A percentile compares a stretch with the other conserved stretches of the same genome.
These are phyloP conservation scores for Helotiales sp. DNA, from an alignment of 2,329 filamentous ascomycete genomes.

Conservation along the genomic window DNA sequence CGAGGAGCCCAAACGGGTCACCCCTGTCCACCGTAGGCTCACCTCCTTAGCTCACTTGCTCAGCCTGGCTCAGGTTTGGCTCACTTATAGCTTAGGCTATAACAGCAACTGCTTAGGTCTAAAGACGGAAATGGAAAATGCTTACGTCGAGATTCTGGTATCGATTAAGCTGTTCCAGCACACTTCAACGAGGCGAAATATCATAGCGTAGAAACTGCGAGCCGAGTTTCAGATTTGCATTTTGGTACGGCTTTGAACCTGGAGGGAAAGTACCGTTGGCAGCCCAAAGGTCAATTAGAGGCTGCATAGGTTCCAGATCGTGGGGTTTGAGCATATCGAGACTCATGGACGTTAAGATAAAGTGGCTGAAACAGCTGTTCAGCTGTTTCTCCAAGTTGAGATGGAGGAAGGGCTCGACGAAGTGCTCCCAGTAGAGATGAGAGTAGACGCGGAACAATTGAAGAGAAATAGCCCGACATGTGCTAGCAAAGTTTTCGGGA, in stretches of 20 bases:
- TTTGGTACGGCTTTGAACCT: constrained; percentile 67
- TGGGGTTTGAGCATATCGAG: constrained; percentile 83
- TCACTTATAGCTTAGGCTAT: not conserved
- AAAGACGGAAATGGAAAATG: not conserved
- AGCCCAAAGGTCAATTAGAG: constrained; percentile 87
- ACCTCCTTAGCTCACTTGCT: not conserved
- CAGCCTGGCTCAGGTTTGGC: not conserved
- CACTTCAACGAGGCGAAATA: too few species aligned
- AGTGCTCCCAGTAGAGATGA: constrained; percentile 97
- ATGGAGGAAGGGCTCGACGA: constrained; percentile 79
- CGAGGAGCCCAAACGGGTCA: not conserved
- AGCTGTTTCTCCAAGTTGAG: constrained; percentile 78
- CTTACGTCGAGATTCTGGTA: too few species aligned
- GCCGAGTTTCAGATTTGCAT: too few species aligned
- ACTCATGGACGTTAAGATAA: constrained; percentile 76
- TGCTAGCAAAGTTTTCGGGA: constrained; percentile 82
- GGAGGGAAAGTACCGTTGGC: constrained; percentile 84
- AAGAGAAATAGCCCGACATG: constrained; percentile 91
- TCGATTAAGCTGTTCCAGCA: too few species aligned
- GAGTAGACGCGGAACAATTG: constrained; percentile 99
- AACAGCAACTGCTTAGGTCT: not conserved
- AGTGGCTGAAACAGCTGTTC: constrained; percentile 87
- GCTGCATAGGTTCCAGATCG: constrained; percentile 95
- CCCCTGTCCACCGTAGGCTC: not conserved
- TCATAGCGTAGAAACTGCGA: too few species aligned